Base-by-base conservation (phyloP, 2,329 filamentous ascomycete genomes). In the Ploettnerulaceae sp. region DNA sequence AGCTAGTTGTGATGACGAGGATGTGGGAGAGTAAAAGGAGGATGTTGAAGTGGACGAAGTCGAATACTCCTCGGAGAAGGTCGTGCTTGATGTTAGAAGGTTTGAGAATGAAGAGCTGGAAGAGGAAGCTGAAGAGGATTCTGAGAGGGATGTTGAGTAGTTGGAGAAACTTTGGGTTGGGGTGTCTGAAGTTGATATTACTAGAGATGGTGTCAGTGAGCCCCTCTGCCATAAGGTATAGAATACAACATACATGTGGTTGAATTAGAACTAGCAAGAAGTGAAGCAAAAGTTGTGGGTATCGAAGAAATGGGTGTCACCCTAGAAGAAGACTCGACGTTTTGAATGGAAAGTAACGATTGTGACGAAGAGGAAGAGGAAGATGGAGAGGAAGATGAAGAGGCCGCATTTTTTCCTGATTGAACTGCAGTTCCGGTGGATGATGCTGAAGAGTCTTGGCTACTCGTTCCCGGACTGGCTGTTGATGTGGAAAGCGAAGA, bases 241-340 rank as follows among this genome's bases (percentile, higher is more conserved):
- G 21, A 9, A 25, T n/a, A 9, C n/a, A 25, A 51, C 61, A 54
- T 50, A 63, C 61, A 52, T 29, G 55, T 55, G 29, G 57, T 60
- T 36, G 59, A 59, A 62, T 62, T 64, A 59, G 56, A 53, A 46
- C 43, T 55, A 45, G 48, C 52, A 51, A 44, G 45, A 47, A 57
- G 45, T 8, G 59, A 61, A 45, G 59, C 43, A 53, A 61, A 61
- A 43, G 39, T 57, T 20, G 54, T 47, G 44, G 55, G 39, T 52
- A 48, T 51, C 21, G 55, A 61, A 57, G 43, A 55, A 60, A 47
- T 48, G 53, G 58, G 55, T 39, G 59, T 57, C 48, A 45, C 48
- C 20, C 45, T 34, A 11, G 49, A 44, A 41, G 51, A 45, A 45
- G 45, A 22, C 12, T 36, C 12, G 33, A 41, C 17, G 22, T 46